phyloP scores from a whole-genome alignment of 2,329 filamentous ascomycete species.

The Cytospora piceae region DNA sequence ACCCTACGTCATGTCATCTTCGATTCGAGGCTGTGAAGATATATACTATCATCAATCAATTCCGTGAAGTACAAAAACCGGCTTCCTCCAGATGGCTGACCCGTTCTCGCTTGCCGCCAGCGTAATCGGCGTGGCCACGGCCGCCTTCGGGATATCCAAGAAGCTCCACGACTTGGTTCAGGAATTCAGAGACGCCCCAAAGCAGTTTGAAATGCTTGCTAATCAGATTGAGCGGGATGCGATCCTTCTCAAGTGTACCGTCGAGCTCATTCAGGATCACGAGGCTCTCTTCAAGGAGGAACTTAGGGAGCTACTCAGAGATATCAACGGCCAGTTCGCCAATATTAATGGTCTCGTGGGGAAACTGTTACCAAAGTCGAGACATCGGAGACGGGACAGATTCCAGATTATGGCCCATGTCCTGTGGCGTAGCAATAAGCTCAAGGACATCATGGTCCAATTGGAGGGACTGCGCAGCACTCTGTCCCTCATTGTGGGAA shows the following conservation, averaged over 20 bases:
- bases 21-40: no score
- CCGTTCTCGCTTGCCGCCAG: not conserved
- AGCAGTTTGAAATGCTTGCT: not conserved
- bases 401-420: not conserved
- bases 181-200: not conserved
- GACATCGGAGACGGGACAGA: not conserved
- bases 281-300: not conserved
- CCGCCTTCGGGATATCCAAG: not conserved
- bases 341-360: not conserved
- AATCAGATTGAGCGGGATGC: not conserved
- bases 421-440: not conserved
- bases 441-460: not conserved
- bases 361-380: not conserved
- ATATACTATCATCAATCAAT: no score
- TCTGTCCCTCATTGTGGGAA: not conserved
- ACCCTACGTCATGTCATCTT: not conserved
- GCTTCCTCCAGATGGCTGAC: not conserved
- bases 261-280: not conserved
- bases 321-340: not conserved
- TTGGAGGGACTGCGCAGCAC: constrained; percentile 4
- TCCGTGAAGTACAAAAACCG: no score
- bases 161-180: constrained; percentile 1
- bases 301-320: not conserved
- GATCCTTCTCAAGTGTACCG: not conserved
- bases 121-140: not conserved